These are phyloP conservation scores for Penicillium canescens DNA, from an alignment of 495 filamentous ascomycete genomes.

Conservation along the genomic window DNA sequence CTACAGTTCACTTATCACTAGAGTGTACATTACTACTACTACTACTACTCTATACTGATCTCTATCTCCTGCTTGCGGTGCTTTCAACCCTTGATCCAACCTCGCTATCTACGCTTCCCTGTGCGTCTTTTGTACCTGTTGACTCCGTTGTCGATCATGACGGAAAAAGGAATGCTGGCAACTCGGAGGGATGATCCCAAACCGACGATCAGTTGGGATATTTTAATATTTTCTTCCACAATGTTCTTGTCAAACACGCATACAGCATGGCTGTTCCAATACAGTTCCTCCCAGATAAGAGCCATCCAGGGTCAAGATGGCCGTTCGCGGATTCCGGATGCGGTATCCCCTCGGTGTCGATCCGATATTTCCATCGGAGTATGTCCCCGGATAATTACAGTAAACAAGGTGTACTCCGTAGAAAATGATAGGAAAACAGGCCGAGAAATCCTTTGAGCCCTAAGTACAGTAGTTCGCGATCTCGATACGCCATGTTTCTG, in stretches of 20 bases:
- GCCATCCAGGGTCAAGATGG: background rate
- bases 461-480: too few relatives aligned
- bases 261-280: background rate
- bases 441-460: too few relatives aligned
- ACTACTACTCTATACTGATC: background rate
- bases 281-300: background rate
- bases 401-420: background rate
- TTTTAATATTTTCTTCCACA: background rate
- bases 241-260: background rate
- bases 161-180: slow-evolving; percentile 12
- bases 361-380: slow-evolving; percentile 9
- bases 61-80: background rate
- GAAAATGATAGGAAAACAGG: too few relatives aligned
- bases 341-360: background rate
- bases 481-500: background rate
- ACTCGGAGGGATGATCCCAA: slow-evolving; percentile 11
- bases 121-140: background rate
- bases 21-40: background rate
- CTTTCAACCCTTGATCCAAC: background rate
- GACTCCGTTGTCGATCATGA: slow-evolving; percentile 10
- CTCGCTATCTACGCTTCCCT: background rate
- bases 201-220: slow-evolving; percentile 8
- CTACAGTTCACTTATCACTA: background rate
- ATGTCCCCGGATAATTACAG: slow-evolving; percentile 1
- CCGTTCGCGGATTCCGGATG: slow-evolving; percentile 13